These are phyloP conservation scores for Amanita jacksonii DNA, from an alignment of 768 basidiomycete genomes.

Conservation along the genomic window DNA sequence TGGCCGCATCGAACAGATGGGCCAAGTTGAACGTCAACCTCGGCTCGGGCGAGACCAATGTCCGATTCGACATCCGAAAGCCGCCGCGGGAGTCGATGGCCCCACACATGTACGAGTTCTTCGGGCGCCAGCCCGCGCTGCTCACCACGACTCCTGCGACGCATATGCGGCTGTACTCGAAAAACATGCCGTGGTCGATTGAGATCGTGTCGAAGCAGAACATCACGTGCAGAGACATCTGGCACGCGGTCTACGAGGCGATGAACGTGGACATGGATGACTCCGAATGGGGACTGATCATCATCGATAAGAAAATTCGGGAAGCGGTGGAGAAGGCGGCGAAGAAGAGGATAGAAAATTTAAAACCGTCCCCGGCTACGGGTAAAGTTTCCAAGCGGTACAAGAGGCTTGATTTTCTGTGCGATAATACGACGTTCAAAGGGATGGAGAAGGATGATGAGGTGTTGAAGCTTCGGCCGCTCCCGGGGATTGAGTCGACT, in stretches of 20 bases:
- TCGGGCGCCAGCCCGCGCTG: slow-evolving; percentile 28
- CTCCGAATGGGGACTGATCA: slow-evolving; percentile 58
- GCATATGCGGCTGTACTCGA: slow-evolving; percentile 46
- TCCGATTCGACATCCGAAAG: slow-evolving; percentile 41
- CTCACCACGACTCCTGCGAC: slow-evolving; percentile 20
- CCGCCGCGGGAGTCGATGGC: slow-evolving; percentile 32
- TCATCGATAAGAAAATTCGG: slow-evolving; percentile 30
- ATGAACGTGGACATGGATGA: slow-evolving; percentile 49
- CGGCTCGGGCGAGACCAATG: slow-evolving; percentile 38
- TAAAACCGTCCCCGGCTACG: too few species aligned
- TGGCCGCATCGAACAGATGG: slow-evolving; percentile 26
- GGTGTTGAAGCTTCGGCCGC: slow-evolving; percentile 37
- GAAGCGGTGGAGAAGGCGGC: slow-evolving; percentile 40
- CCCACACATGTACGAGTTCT: slow-evolving; percentile 30
- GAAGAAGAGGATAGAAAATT: slow-evolving; percentile 39
- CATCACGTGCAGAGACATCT: slow-evolving; percentile 44
- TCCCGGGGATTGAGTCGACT: slow-evolving; percentile 34
- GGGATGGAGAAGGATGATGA: slow-evolving; percentile 55
- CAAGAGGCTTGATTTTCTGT: slow-evolving; percentile 58
- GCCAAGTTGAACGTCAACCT: slow-evolving; percentile 45
- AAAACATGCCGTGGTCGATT: slow-evolving; percentile 57
- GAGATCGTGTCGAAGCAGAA: slow-evolving; percentile 37
- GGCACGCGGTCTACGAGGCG: slow-evolving; percentile 39
- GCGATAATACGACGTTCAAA: slow-evolving; percentile 46
- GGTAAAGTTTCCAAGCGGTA: slow-evolving; percentile 24